Evolutionary conservation across 306 rosid species (phyloP), one percentile per base, ranked within the genome.

Genomic region (Lathyrus sativus): DNA sequence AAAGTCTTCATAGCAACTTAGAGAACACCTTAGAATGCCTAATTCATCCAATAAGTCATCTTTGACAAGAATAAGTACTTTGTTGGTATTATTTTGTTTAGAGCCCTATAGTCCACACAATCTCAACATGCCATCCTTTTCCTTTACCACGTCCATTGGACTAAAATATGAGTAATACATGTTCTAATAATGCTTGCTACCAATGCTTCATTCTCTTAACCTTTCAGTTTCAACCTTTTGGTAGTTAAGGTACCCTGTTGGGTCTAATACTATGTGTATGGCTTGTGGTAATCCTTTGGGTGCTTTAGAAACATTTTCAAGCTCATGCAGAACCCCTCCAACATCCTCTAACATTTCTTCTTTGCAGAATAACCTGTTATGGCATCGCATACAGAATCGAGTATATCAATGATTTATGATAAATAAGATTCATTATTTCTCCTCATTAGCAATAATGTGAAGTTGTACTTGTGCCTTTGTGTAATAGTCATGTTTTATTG

Each of bases 211-310:
- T 44, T 44, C 26, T 7, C 55, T 49, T 18, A 17, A 11, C 24
- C 50, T n/a, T 45, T 45, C 51, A 45, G 51, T 45, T 14, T 45
- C 3, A 45, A 17, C 7, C 19, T 50, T 49, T 15, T 17, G 26
- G 56, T 50, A 17, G 56, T 50, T 50, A 50, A 11, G 28, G 56
- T 26, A 55, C 62, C 62, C 62, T 28, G 10, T 53, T 11, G 17
- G 61, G 35, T 54, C 60, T 54, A 28, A 55, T 55, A 55, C 13
- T 26, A 28, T 13, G 17, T 38, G 62, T 26, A 56, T 56, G 39
- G 38, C 62, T 28, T 13, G 59, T 53, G 33, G 59, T 53, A 53
- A 53, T 53, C 31, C 7, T 10, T 22, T 53, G n/a, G 59, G 59
- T 53, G 59, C 33, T 53, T 53, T 22, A 22, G 26, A 50, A 53